Conservation (phyloP, 2,329 filamentous ascomycete species). For the Dothideomycetes sp. region DNA sequence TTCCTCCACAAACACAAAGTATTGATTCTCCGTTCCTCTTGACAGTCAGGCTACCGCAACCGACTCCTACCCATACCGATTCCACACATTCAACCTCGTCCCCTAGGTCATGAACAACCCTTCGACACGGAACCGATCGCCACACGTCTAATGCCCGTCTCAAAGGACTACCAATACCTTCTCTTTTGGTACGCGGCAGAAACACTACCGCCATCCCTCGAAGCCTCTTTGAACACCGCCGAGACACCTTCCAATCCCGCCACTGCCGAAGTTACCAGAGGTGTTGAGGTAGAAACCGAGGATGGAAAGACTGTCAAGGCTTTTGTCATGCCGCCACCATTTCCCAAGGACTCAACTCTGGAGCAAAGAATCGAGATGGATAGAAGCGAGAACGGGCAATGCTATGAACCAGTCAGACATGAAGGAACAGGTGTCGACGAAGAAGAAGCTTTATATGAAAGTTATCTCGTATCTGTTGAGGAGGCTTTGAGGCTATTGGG, state of each 20-base stretch:
- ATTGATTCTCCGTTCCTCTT: not conserved
- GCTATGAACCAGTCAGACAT: constrained; percentile 39
- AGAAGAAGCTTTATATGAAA: constrained; percentile 37
- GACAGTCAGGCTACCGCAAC: constrained; percentile 39
- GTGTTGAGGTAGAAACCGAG: constrained; percentile 18
- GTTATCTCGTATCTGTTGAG: constrained; percentile 33
- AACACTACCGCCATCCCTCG: constrained; percentile 32
- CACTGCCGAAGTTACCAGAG: not conserved
- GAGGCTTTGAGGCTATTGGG: constrained; percentile 35
- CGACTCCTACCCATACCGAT: constrained; percentile 39
- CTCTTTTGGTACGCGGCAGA: constrained; percentile 40
- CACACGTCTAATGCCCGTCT: constrained; percentile 36
- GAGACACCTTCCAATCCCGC: not conserved
- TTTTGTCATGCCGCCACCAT: constrained; percentile 32
- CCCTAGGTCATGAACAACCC: constrained; percentile 19
- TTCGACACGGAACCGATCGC: constrained; percentile 38
- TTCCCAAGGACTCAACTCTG: constrained; percentile 29
- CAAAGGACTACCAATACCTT: constrained; percentile 30
- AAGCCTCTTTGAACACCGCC: constrained; percentile 14
- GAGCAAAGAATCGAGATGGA: constrained; percentile 32
- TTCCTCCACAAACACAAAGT: not conserved
- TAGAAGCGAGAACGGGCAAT: constrained; percentile 28
- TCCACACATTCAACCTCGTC: constrained; percentile 35
- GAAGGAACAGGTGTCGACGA: constrained; percentile 41
- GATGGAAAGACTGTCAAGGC: constrained; percentile 9